These are phyloP conservation scores for Hypoxylon sp. DNA, from an alignment of 2,329 filamentous ascomycete species.

Conservation along the genomic window DNA sequence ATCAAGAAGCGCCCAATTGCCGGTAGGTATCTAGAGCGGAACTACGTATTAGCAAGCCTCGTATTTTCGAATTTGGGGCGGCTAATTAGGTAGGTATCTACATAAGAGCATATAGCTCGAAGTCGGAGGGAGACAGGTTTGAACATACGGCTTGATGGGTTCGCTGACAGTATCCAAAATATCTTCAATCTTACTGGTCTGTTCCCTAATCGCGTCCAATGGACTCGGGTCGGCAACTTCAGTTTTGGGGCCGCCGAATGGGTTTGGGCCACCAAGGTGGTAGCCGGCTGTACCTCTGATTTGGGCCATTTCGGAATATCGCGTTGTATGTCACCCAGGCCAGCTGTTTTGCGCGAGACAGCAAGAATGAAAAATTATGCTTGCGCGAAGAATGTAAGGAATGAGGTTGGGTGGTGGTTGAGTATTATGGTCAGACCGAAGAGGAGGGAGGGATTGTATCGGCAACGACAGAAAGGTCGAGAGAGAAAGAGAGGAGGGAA, in stretches of 20 bases:
- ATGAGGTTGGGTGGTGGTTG: not conserved
- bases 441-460: not conserved
- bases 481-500: not conserved
- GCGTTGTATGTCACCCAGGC: conserved; percentile 43
- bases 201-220: conserved; percentile 89
- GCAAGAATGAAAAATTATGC: conserved; percentile 9
- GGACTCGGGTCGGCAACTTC: conserved; percentile 79
- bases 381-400: conserved; percentile 33
- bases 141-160: conserved; percentile 91
- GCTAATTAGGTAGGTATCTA: not conserved
- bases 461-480: not conserved
- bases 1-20: conserved; percentile 97
- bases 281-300: conserved; percentile 81
- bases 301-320: conserved; percentile 58
- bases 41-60: conserved; percentile 46
- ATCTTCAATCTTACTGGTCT: conserved; percentile 99
- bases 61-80: not conserved
- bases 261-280: conserved; percentile 82
- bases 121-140: conserved; percentile 13
- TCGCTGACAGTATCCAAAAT: conserved; percentile 88
- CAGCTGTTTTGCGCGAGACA: conserved; percentile 45
- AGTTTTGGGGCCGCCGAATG: conserved; percentile 74
- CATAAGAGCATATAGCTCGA: not conserved
- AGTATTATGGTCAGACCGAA: conserved; percentile 5
- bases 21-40: conserved; percentile 81